These are phyloP conservation scores for Malus hybrid DNA, from an alignment of 331 rosid species.

Conservation along the genomic window DNA sequence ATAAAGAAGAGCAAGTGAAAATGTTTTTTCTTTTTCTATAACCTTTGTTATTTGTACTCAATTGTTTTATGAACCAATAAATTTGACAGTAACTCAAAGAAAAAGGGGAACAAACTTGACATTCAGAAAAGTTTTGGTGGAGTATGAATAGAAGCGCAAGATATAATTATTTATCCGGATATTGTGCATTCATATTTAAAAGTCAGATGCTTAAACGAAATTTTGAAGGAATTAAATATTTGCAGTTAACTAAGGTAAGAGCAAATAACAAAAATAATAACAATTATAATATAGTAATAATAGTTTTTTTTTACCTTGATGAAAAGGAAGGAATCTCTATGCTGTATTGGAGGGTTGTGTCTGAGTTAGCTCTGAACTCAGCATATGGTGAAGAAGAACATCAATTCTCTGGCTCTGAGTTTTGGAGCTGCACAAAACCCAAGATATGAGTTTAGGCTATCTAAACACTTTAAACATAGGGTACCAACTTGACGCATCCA, in stretches of 20 bases:
- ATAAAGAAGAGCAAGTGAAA: background rate
- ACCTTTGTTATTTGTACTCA: background rate
- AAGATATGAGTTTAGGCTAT: conserved; percentile 1
- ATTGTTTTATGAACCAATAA: background rate
- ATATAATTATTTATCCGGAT: no score
- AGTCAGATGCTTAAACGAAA: no score
- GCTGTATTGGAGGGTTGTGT: conserved; percentile 30
- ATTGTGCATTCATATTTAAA: no score
- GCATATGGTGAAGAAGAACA: conserved; percentile 88
- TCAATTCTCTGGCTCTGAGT: conserved; percentile 78
- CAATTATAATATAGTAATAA: no score
- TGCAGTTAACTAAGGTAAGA: no score
- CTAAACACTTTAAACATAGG: conserved; percentile 5
- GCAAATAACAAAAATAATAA: no score
- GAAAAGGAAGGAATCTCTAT: conserved; percentile 11
- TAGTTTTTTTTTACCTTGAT: background rate
- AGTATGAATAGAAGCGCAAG: no score
- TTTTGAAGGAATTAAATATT: no score
- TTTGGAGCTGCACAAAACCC: conserved; percentile 64
- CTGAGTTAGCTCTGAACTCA: conserved; percentile 74
- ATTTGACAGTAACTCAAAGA: background rate
- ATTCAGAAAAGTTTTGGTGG: no score
- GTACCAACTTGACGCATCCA: background rate
- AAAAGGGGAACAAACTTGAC: background rate
- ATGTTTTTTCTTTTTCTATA: background rate